phyloP scores from a whole-genome alignment of 2,329 filamentous ascomycete species.

The Coniochaeta ligniaria region DNA sequence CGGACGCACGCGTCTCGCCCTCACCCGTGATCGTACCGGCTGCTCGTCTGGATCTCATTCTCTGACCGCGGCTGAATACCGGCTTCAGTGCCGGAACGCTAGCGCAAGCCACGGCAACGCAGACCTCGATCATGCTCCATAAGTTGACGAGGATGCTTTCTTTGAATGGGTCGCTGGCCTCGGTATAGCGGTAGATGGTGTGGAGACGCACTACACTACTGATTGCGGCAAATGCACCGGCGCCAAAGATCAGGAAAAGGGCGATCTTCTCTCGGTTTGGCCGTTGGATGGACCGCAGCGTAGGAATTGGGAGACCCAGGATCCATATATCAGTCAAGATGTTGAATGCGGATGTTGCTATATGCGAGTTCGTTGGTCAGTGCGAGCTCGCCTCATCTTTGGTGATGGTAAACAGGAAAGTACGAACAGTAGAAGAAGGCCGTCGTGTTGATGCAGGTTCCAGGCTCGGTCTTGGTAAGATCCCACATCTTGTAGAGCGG shows the following conservation, averaged over 20 bases:
- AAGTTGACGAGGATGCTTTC: slow-evolving; percentile 28
- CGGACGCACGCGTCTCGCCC: neutral
- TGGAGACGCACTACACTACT: slow-evolving; percentile 30
- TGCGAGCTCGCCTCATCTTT: neutral
- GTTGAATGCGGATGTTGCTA: slow-evolving; percentile 34
- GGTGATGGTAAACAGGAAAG: neutral
- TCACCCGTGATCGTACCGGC: neutral
- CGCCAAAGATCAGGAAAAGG: slow-evolving; percentile 36
- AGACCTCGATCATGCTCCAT: slow-evolving; percentile 42
- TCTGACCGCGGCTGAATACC: slow-evolving; percentile 21
- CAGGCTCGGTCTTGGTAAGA: slow-evolving; percentile 18
- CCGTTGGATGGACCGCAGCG: slow-evolving; percentile 37
- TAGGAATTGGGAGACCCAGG: slow-evolving; percentile 33
- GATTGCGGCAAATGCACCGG: slow-evolving; percentile 27
- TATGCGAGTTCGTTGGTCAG: neutral
- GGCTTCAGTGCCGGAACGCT: slow-evolving; percentile 43
- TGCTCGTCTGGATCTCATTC: neutral
- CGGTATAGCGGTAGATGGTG: slow-evolving; percentile 29
- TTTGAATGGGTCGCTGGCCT: slow-evolving; percentile 25
- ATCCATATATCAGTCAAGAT: slow-evolving; percentile 40
- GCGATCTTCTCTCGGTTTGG: slow-evolving; percentile 41
- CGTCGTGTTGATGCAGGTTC: slow-evolving; percentile 31
- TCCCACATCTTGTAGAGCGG: slow-evolving; percentile 36
- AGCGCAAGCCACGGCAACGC: slow-evolving; percentile 40
- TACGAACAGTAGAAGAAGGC: slow-evolving; percentile 32